Percentiles rank a stretch among this genome's conserved stretches.
Evolutionary conservation across 352 stramenopile genomes (phyloP).

Genomic region (Phytophthora pluvialis): DNA sequence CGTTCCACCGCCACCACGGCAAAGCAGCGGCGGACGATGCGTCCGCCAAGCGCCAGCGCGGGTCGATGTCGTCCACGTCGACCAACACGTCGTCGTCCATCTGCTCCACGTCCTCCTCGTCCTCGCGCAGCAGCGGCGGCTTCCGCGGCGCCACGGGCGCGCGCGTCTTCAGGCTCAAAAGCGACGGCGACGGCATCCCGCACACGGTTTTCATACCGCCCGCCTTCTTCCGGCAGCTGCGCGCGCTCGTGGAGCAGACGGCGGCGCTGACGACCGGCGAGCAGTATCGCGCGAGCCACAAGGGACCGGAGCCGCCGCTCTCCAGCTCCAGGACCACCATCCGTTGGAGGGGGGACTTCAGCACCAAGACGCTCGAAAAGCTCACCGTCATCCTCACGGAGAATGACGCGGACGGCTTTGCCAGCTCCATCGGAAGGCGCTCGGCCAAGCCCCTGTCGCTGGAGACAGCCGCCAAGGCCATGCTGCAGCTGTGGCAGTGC

Average conservation of each 20-base stretch:
- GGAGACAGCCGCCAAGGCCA: conserved; percentile 43
- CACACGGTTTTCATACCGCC: conserved; percentile 42
- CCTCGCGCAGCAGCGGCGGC: conserved; percentile 27
- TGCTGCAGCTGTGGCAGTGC: conserved; percentile 69
- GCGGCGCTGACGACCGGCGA: conserved; percentile 24
- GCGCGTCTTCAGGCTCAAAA: conserved; percentile 34
- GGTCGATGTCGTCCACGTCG: conserved; percentile 27
- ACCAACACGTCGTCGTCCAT: conserved; percentile 37
- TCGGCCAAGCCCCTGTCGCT: conserved; percentile 42
- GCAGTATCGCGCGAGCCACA: conserved; percentile 30
- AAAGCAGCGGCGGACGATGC: conserved; percentile 9
- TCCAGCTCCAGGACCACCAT: conserved; percentile 22
- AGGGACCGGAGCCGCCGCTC: conserved; percentile 14
- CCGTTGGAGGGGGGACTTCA: conserved; percentile 32
- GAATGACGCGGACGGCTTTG: conserved; percentile 40
- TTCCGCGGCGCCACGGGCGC: conserved; percentile 10
- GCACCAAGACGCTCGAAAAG: conserved; percentile 45
- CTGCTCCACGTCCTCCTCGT: conserved; percentile 37
- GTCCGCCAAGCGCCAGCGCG: conserved; percentile 18
- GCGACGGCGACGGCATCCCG: conserved; percentile 17
- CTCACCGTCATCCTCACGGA: conserved; percentile 43
- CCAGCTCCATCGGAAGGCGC: conserved; percentile 34
- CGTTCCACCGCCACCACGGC: conserved; percentile 44
- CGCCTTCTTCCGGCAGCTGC: conserved; percentile 45
- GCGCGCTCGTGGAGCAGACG: conserved; percentile 39